These are phyloP conservation scores for Cytospora piceicola DNA, from an alignment of 2,329 filamentous ascomycete species.

Conservation along the genomic window DNA sequence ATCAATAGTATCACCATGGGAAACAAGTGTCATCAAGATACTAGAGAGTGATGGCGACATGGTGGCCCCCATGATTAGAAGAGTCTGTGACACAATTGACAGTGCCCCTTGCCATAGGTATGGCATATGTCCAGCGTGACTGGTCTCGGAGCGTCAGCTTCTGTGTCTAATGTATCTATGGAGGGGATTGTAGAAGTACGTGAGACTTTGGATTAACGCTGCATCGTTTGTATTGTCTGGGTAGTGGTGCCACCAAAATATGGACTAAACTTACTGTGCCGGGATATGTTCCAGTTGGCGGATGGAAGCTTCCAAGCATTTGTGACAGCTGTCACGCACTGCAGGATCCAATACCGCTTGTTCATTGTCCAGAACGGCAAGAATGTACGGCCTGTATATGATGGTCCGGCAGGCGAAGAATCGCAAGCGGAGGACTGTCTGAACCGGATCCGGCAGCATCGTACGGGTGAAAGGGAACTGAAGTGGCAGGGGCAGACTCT, in stretches of 20 bases:
- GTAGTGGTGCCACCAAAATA: not conserved
- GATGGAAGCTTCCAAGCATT: conserved; percentile 79
- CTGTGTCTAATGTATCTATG: no score
- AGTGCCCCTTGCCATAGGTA: conserved; percentile 86
- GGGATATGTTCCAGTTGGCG: conserved; percentile 78
- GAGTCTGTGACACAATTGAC: conserved; percentile 79
- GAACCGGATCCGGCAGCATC: conserved; percentile 71
- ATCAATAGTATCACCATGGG: conserved; percentile 66
- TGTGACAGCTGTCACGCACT: conserved; percentile 77
- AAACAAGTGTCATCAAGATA: conserved; percentile 63
- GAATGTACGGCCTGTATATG: conserved; percentile 82
- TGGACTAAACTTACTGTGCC: conserved; percentile 64
- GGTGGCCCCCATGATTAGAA: conserved; percentile 82
- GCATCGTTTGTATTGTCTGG: not conserved
- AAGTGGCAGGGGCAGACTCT: conserved; percentile 72
- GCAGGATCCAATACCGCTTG: conserved; percentile 70
- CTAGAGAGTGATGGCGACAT: conserved; percentile 74
- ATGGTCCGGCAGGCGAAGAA: conserved; percentile 88
- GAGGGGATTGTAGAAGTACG: not conserved
- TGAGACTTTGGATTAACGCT: conserved; percentile 1
- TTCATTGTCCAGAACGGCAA: conserved; percentile 79
- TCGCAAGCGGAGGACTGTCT: conserved; percentile 76
- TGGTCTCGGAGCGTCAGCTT: conserved; percentile 39
- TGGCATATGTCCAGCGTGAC: conserved; percentile 80
- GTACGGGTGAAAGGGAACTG: conserved; percentile 76